phyloP scores from a whole-genome alignment of 2,329 filamentous ascomycete genomes.

The Verticillium klebahnii region DNA sequence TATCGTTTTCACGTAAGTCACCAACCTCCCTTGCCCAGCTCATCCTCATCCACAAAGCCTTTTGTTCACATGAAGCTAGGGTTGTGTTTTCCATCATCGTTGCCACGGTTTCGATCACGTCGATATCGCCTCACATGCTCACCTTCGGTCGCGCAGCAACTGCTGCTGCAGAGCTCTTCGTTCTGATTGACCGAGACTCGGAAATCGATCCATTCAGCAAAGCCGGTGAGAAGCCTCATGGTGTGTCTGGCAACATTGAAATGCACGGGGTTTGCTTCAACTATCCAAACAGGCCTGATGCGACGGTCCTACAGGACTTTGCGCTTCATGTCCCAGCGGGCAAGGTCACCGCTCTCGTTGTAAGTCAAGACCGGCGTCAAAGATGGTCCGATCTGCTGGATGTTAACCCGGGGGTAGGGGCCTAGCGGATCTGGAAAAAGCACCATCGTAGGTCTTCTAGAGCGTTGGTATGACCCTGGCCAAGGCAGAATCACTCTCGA shows the following conservation, averaged over 20 bases:
- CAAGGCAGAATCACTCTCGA: constrained; percentile 21
- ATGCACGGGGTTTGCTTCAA: constrained; percentile 60
- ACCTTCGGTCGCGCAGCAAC: constrained; percentile 17
- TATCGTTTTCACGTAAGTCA: constrained; percentile 10
- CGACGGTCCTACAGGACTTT: constrained; percentile 58
- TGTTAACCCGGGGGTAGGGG: constrained; percentile 32
- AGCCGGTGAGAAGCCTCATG: neutral
- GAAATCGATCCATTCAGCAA: constrained; percentile 17
- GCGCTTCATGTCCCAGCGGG: constrained; percentile 56
- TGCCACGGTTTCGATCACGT: constrained; percentile 12
- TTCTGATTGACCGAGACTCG: constrained; percentile 18
- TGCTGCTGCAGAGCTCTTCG: constrained; percentile 17
- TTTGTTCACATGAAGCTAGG: constrained; percentile 2
- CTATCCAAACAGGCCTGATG: constrained; percentile 64
- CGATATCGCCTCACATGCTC: constrained; percentile 15
- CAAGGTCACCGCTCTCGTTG: constrained; percentile 63
- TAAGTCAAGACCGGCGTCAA: constrained; percentile 4
- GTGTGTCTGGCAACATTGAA: constrained; percentile 38
- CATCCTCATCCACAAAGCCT: constrained; percentile 9
- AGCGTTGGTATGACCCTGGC: constrained; percentile 29
- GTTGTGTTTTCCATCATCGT: constrained; percentile 20
- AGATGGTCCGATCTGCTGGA: neutral
- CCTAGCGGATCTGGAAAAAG: constrained; percentile 34
- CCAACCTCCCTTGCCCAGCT: constrained; percentile 14
- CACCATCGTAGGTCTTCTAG: constrained; percentile 32